Conservation (phyloP, 2,329 filamentous ascomycete species). For the Clonostachys solani region DNA sequence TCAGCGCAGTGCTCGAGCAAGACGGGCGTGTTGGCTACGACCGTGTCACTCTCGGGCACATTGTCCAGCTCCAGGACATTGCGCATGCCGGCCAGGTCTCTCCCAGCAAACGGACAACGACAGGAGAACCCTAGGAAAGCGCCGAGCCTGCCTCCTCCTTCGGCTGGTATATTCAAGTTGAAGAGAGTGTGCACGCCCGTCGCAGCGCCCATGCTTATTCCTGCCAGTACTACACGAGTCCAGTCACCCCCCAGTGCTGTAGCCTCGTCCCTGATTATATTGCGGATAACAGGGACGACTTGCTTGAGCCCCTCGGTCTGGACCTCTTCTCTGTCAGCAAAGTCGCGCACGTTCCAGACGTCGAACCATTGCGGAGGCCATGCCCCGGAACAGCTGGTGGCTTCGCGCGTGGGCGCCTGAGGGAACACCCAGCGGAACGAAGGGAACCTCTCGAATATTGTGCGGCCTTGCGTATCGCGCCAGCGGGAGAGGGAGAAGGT, state of each 20-base stretch:
- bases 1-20: constrained; percentile 39
- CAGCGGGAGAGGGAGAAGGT: constrained; percentile 18
- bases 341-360: constrained; percentile 35
- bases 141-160: constrained; percentile 8
- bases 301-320: constrained; percentile 34
- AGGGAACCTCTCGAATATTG: constrained; percentile 33
- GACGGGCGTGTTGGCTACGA: constrained; percentile 33
- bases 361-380: constrained; percentile 45
- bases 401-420: constrained; percentile 23
- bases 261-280: constrained; percentile 27
- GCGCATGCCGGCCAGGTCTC: constrained; percentile 21
- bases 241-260: constrained; percentile 24
- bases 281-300: constrained; percentile 23
- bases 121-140: constrained; percentile 33
- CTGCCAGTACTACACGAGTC: constrained; percentile 35
- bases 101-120: constrained; percentile 27
- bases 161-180: constrained; percentile 16
- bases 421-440: constrained; percentile 46
- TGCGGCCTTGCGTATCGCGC: constrained; percentile 19
- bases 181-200: constrained; percentile 30
- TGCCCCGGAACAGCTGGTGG: constrained; percentile 12
- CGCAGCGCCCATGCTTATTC: constrained; percentile 41
- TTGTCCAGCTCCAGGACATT: constrained; percentile 14
- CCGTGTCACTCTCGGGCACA: constrained; percentile 4
- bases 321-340: constrained; percentile 33